Evolutionary conservation across 1,284 basidiomycete genomes (phyloP).

Genomic region (Fistulina hepatica): DNA sequence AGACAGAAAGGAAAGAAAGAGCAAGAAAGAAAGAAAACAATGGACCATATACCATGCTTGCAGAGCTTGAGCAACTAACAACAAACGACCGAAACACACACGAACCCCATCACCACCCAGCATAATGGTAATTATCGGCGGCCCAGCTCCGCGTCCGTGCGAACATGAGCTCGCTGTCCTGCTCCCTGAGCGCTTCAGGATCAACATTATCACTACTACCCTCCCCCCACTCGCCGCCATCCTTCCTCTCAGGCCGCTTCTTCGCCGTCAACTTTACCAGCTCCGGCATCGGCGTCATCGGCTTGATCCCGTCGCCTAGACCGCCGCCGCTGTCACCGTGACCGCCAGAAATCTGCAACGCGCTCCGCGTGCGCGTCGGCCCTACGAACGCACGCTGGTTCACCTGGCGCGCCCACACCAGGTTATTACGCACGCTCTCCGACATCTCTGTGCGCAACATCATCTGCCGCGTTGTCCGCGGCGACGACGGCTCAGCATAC

Average conservation of each 20-base stretch:
- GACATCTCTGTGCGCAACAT: conserved; percentile 83
- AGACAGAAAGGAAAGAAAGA: no score
- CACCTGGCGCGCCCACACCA: conserved; percentile 78
- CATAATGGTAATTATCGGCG: conserved; percentile 47
- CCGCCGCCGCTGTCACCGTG: conserved; percentile 25
- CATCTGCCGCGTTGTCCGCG: conserved; percentile 71
- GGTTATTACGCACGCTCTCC: conserved; percentile 71
- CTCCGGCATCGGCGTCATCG: conserved; percentile 22
- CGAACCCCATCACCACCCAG: conserved; percentile 42
- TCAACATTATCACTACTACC: conserved; percentile 22
- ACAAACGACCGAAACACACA: neutral
- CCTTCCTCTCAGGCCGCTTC: conserved; percentile 19
- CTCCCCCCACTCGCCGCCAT: conserved; percentile 27
- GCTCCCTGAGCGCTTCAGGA: conserved; percentile 11
- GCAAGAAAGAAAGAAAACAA: no score
- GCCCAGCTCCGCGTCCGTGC: conserved; percentile 60
- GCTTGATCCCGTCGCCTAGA: conserved; percentile 28
- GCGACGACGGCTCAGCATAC: conserved; percentile 64
- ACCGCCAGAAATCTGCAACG: conserved; percentile 16
- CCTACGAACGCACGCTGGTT: conserved; percentile 40
- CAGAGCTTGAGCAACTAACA: no score
- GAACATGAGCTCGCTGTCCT: conserved; percentile 24
- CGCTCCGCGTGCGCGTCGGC: conserved; percentile 25
- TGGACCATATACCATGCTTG: no score
- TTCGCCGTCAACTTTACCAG: conserved; percentile 30